A percentile compares a stretch with the other conserved stretches of the same genome.
Evolutionary conservation across 805 yeast genomes (phyloP).

Genomic region (Clavispora carvajalis): DNA sequence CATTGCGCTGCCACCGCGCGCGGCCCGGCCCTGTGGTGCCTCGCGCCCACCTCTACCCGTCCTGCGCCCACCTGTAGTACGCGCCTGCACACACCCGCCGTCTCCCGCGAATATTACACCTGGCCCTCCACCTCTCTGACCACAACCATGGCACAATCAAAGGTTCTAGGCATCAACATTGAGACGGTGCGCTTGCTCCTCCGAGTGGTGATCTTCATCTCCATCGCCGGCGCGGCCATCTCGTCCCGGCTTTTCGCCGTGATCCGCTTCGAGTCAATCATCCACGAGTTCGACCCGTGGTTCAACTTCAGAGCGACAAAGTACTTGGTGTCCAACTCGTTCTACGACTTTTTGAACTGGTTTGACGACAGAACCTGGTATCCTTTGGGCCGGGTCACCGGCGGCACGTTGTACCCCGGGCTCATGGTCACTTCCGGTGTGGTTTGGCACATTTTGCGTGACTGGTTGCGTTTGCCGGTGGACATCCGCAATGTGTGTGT

Average conservation of each 20-base stretch:
- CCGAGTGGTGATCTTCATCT: conserved; percentile 61
- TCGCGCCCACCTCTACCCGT: neutral
- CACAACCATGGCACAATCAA: conserved; percentile 17
- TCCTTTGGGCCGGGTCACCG: conserved; percentile 97
- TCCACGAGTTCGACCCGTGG: conserved; percentile 98
- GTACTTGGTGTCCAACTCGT: conserved; percentile 76
- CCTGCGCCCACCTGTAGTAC: neutral
- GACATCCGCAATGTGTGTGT: conserved; percentile 97
- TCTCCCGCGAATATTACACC: neutral
- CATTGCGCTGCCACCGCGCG: too few relatives aligned
- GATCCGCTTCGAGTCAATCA: conserved; percentile 89
- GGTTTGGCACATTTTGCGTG: conserved; percentile 68
- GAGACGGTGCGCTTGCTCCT: conserved; percentile 44
- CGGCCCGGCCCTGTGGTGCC: too few relatives aligned
- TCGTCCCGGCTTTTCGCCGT: conserved; percentile 94
- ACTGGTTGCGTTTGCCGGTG: conserved; percentile 67
- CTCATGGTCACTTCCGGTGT: conserved; percentile 96
- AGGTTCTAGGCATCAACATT: conserved; percentile 27
- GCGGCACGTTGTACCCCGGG: conserved; percentile 98
- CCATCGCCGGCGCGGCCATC: conserved; percentile 87
- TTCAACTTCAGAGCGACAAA: conserved; percentile 96
- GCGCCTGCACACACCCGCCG: neutral
- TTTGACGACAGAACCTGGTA: conserved; percentile 99
- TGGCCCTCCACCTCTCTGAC: neutral
- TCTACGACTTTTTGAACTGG: conserved; percentile 93